These are phyloP conservation scores for Lecanicillium sp. DNA, from an alignment of 2,329 filamentous ascomycete genomes.

Conservation along the genomic window DNA sequence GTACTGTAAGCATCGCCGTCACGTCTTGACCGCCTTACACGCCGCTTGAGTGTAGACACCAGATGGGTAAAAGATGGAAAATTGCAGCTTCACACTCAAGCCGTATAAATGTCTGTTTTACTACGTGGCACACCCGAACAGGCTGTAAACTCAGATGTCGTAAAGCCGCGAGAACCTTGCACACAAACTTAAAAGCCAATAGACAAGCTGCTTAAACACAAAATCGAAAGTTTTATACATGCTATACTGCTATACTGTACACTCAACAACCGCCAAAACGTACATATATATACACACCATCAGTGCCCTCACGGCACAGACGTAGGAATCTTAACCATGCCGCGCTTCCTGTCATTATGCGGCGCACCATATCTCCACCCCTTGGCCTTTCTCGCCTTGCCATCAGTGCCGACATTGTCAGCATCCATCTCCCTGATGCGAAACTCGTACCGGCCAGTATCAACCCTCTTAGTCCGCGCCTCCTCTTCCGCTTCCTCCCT, in stretches of 20 bases:
- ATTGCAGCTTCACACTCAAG: too few relatives aligned
- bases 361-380: slow-evolving; percentile 60
- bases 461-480: slow-evolving; percentile 33
- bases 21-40: too few relatives aligned
- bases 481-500: slow-evolving; percentile 26
- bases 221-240: background rate
- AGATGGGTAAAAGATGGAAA: too few relatives aligned
- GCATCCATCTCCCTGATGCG: slow-evolving; percentile 52
- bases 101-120: too few relatives aligned
- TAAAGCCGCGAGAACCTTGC: too few relatives aligned
- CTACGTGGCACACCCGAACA: too few relatives aligned
- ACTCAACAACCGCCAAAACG: background rate
- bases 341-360: slow-evolving; percentile 52
- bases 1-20: too few relatives aligned
- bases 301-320: slow-evolving; percentile 39
- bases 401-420: slow-evolving; percentile 46
- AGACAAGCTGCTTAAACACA: too few relatives aligned
- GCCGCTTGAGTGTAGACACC: too few relatives aligned
- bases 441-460: slow-evolving; percentile 51
- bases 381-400: slow-evolving; percentile 40
- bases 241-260: background rate
- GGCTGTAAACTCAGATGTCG: too few relatives aligned
- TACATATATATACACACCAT: slow-evolving; percentile 2
- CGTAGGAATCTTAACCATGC: slow-evolving; percentile 60
- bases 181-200: too few relatives aligned